Base-by-base conservation (phyloP, 805 yeast genomes). In the Cyberlindnera japonica region DNA sequence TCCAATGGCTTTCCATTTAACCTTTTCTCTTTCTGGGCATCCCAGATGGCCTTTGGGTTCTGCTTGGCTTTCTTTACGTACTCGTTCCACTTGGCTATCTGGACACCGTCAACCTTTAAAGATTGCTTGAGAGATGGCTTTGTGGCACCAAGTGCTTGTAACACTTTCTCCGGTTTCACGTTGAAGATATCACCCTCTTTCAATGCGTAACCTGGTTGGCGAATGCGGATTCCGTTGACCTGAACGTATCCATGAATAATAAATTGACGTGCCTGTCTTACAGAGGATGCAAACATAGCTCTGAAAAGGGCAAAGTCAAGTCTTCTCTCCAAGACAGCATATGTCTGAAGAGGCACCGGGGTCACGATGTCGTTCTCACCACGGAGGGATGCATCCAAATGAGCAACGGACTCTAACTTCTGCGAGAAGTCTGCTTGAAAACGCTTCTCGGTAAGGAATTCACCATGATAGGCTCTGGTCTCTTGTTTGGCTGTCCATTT, bases 381-480 rank as follows among this genome's bases (percentile, higher is more conserved):
- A 50, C 77, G 77, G 50, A 81, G 68, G 2, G 90, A 81, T 8
- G 91, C 85, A 63, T 87, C 95, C 58, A 88, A 72, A 56, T 88
- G 95, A 8, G 95, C 93, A 29, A 88, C 96, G 21, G 95, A 85
- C 44, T 83, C 81, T 51, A 89, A 69, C 44, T 81, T 79, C 34
- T 72, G 69, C 39, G 79, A 68, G 66, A 91, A 90, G 36, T 74
- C 62, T 8, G 78, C 65, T 58, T 83, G 83, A 82, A 89, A 85
- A 58, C 90, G 78, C 15, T 77, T 68, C 61, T 93, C 99, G 1
- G 91, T 84, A 41, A 91, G 62, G 60, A 83, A 87, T 57, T 93
- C 98, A 53, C 99, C 99, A 61, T 91, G 99, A 62, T 91, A 91
- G 2, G 91, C 83, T 65, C 99, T 78, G 7, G 97, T 82, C 59